phyloP scores from a whole-genome alignment of 2,329 filamentous ascomycete genomes.

The Endothia cerciana region DNA sequence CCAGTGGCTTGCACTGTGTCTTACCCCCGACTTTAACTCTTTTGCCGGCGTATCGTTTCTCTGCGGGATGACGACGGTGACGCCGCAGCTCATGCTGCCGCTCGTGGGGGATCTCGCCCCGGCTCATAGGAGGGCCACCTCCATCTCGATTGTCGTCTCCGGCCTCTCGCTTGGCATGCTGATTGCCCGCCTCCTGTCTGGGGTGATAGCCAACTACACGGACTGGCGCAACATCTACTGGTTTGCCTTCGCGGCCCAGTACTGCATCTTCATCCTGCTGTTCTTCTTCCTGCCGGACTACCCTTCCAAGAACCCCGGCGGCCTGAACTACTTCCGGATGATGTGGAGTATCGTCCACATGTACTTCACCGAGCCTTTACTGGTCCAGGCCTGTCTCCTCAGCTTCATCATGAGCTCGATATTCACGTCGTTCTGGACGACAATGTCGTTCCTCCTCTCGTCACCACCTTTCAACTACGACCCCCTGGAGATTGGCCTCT shows the following conservation, averaged over 20 bases:
- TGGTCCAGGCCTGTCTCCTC: constrained; percentile 72
- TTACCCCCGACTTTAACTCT: constrained; percentile 65
- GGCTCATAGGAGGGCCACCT: constrained; percentile 66
- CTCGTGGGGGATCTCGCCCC: constrained; percentile 80
- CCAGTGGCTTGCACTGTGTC: constrained; percentile 70
- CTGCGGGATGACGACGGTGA: constrained; percentile 77
- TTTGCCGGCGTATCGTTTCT: constrained; percentile 76
- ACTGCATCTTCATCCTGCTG: constrained; percentile 65
- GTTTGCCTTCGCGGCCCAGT: constrained; percentile 74
- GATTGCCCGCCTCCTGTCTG: constrained; percentile 74
- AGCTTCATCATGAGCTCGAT: constrained; percentile 60
- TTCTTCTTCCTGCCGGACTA: constrained; percentile 82
- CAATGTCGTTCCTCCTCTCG: constrained; percentile 77
- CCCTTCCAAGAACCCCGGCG: constrained; percentile 69
- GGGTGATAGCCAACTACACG: constrained; percentile 73
- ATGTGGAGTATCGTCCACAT: constrained; percentile 68
- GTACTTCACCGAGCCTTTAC: constrained; percentile 65
- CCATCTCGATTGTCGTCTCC: constrained; percentile 74
- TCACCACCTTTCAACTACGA: constrained; percentile 70
- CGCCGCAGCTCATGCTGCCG: constrained; percentile 79
- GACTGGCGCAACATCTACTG: constrained; percentile 81
- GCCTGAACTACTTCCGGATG: constrained; percentile 67
- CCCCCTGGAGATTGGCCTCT: constrained; percentile 73
- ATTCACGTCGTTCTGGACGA: constrained; percentile 63
- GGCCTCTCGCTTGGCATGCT: constrained; percentile 77